These are phyloP conservation scores for Alloascoidea africana DNA, from an alignment of 805 yeast genomes.

Conservation along the genomic window DNA sequence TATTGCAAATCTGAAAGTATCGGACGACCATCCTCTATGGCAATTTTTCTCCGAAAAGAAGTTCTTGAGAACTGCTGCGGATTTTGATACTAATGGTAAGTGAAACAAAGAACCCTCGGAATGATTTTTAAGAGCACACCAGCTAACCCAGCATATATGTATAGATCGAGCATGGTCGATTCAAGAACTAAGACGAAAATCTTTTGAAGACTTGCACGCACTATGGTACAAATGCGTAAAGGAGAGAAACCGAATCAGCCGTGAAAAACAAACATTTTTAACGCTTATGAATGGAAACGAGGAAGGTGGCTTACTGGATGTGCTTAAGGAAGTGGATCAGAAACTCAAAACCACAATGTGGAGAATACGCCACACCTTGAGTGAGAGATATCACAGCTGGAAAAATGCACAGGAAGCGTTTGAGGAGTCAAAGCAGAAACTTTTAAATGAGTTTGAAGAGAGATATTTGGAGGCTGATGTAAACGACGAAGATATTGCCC, in stretches of 20 bases:
- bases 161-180: constrained; percentile 73
- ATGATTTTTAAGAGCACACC: constrained; percentile 5
- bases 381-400: constrained; percentile 69
- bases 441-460: constrained; percentile 40
- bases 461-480: constrained; percentile 40
- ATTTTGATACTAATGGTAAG: constrained; percentile 21
- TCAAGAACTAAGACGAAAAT: constrained; percentile 79
- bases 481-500: constrained; percentile 43
- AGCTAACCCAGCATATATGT: constrained; percentile 4
- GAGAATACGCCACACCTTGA: constrained; percentile 73
- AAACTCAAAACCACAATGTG: constrained; percentile 48
- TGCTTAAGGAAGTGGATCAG: constrained; percentile 20
- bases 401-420: constrained; percentile 38
- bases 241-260: constrained; percentile 64
- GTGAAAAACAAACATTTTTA: constrained; percentile 39
- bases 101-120: constrained; percentile 7
- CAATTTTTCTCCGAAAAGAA: constrained; percentile 62
- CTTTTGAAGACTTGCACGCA: constrained; percentile 81
- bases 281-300: constrained; percentile 9
- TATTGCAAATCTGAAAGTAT: constrained; percentile 50
- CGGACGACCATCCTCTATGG: constrained; percentile 90
- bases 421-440: constrained; percentile 25
- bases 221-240: constrained; percentile 81
- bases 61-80: constrained; percentile 43
- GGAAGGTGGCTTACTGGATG: constrained; percentile 9